These are phyloP conservation scores for Oenanthe javanica DNA, from an alignment of 140 eudicot genomes.

Conservation along the genomic window DNA sequence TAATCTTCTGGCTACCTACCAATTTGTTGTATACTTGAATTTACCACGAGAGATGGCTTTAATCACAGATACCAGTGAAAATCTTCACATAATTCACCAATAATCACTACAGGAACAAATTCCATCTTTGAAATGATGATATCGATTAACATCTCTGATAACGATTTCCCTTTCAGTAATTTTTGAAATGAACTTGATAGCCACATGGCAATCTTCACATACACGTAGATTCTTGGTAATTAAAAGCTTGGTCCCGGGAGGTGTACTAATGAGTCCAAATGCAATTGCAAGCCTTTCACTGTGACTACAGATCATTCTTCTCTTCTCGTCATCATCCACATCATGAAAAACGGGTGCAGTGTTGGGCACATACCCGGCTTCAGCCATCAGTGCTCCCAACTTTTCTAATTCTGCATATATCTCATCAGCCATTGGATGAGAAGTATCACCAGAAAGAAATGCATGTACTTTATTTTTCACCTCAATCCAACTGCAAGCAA, in stretches of 20 bases:
- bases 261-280: constrained; percentile 69
- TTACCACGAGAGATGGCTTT: neutral
- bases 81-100: constrained; percentile 36
- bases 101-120: constrained; percentile 75
- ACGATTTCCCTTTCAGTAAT: constrained; percentile 58
- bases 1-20: neutral
- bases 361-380: constrained; percentile 70
- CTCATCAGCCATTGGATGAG: constrained; percentile 54
- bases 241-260: constrained; percentile 40
- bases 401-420: constrained; percentile 49
- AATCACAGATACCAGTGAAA: neutral
- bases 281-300: constrained; percentile 82
- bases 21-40: neutral
- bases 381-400: constrained; percentile 41
- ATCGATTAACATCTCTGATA: constrained; percentile 75
- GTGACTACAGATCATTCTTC: constrained; percentile 51
- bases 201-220: constrained; percentile 88
- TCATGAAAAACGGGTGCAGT: constrained; percentile 58
- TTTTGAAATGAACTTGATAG: constrained; percentile 68
- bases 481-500: constrained; percentile 78
- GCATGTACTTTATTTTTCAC: constrained; percentile 62
- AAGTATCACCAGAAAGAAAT: constrained; percentile 54
- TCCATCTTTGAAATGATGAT: constrained; percentile 80
- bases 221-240: constrained; percentile 62
- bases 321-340: constrained; percentile 82